Base-by-base conservation (phyloP, 2,329 filamentous ascomycete genomes). In the Aspergillus niger region DNA sequence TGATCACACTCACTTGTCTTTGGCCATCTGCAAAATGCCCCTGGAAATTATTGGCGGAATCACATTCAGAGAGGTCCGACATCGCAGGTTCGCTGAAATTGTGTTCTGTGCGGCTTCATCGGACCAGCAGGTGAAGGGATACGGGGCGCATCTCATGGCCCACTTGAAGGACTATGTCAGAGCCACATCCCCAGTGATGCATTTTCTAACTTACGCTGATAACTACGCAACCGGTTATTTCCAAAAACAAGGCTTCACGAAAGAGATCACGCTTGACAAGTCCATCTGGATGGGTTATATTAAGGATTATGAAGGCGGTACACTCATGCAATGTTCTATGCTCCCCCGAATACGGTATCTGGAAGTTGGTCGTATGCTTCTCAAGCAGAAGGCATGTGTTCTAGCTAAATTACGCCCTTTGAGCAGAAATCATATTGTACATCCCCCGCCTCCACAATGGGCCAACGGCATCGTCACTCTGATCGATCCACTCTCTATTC, bases 171-270 rank as follows among this genome's bases (percentile, higher is more conserved):
- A 99, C 80, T 99, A 97, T 71, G 95, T 99, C 75, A 97, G 97
- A 76, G 93, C 94, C 6, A 97, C 94, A 0, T 96, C 91, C 57
- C 89, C 93, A 66, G 93, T 99, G 51, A 98, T 97, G 93, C 93
- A 99, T 77, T 99, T 99, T 77, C 83, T 99, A 2, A 99, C 95
- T 1, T 99, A 99, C 72, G 95, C 95, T 65, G 95, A 99, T 77
- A 99, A 99, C 76, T 98, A 98, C 72, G 95, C 95, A 39, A 99
- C 97, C 66, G 95, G 95, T 11, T 99, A 98, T 76, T 99, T 99
- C 79, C 96, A 98, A 77, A 99, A 99, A 75, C 95, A 99, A 75
- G 95, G 95, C 0, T 99, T 99, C 73, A 98, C 95, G 2, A 99
- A 99, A 75, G 94, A 99, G 70, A 98, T 99, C 65, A 97, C 93